A percentile compares a stretch with the other conserved stretches of the same genome.
Conservation (phyloP, 2,329 filamentous ascomycete genomes). For the Claviceps sp. region DNA sequence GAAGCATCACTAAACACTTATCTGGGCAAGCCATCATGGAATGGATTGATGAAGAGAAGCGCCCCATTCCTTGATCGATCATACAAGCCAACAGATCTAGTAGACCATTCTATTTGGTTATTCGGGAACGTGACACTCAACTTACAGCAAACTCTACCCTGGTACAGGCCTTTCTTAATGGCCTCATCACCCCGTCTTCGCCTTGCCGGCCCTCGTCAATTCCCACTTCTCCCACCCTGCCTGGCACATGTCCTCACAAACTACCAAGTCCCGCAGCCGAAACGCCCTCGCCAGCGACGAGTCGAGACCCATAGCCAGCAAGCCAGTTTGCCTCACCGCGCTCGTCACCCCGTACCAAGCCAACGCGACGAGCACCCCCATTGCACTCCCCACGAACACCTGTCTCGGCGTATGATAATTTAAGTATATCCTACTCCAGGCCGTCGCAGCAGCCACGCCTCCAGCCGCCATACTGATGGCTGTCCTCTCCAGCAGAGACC, state of each 20-base stretch:
- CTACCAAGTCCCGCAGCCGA: conserved; percentile 68
- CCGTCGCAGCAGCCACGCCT: conserved; percentile 52
- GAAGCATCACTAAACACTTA: no score
- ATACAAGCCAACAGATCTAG: no score
- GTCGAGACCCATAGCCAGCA: conserved; percentile 60
- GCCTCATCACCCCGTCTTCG: conserved; percentile 10
- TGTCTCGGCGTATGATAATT: conserved; percentile 85
- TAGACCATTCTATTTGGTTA: no score
- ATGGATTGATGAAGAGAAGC: no score
- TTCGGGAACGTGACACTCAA: no score
- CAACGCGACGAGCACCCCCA: conserved; percentile 57
- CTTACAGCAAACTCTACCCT: background rate
- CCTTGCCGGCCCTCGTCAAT: conserved; percentile 24
- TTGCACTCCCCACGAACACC: conserved; percentile 65
- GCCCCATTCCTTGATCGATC: no score
- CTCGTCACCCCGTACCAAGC: conserved; percentile 67
- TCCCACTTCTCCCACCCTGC: conserved; percentile 93
- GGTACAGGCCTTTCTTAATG: no score
- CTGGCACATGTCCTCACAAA: conserved; percentile 79
- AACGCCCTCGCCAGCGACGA: conserved; percentile 49
- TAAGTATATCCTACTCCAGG: conserved; percentile 75
- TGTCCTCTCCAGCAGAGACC: conserved; percentile 47
- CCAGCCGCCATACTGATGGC: conserved; percentile 41
- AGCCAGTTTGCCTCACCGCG: conserved; percentile 51
- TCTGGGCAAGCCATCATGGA: no score